Evolutionary conservation across 352 stramenopile species (phyloP), one percentile per base, ranked within the genome.

Genomic region (Phytophthora hibernalis): DNA sequence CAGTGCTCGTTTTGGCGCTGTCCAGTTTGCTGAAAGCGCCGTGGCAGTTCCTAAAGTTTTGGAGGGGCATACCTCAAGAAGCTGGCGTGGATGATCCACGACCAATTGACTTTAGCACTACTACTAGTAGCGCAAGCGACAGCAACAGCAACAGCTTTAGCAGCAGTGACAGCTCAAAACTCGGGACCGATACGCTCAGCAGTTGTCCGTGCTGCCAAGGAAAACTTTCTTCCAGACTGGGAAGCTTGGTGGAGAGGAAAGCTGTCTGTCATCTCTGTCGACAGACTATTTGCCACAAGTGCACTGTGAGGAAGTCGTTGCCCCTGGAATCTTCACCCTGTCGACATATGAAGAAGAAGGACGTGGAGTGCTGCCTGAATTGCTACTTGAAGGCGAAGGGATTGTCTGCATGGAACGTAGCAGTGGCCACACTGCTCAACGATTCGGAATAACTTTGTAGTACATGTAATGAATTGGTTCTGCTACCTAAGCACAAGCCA

Each of bases 51-150:
- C 74, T 4, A 61, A 59, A 1, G 61, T 74, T 1, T 62, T 81
- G 21, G 79, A 87, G 16, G 74, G 31, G 57, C 68, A 0, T 79
- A 83, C 43, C 59, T 80, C 42, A 84, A 84, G 51, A 87, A 87
- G 28, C 71, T 87, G 7, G 21, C 55, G 16, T 83, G 76, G 76
- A 54, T 87, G 16, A 72, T 87, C 61, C 54, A 72, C 28, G 47
- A 74, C 45, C 60, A 72, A 18, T 62, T 76, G 20, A 38, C 33
- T 51, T 28, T 20, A 68, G 45, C 18, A 9, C 52, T 13, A 64
- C n/a, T n/a, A n/a, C 54, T 26, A 61, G 64, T 50, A 61, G 45
- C 43, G 44, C 28, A 0, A 71, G 61, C n/a, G 37, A 70, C 33
- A 44, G 44, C 21, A 56, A 28, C 51, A 48, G 33, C 38, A 65